Evolutionary conservation across 148 eudicot species (phyloP).

Genomic region (Rhododendron mucronatum): DNA sequence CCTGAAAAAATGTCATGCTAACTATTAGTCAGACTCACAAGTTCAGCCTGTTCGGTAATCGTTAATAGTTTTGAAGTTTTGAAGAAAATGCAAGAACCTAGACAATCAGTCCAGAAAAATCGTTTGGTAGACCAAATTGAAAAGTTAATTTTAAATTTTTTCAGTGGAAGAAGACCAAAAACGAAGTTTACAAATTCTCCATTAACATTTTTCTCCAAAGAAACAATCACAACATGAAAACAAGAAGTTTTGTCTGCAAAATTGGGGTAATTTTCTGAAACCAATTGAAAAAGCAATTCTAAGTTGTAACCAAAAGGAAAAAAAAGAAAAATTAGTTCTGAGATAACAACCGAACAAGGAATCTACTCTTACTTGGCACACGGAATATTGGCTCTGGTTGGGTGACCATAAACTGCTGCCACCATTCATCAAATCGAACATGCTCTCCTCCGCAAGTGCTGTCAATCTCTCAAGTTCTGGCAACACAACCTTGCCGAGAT

Average conservation of each 20-base stretch:
- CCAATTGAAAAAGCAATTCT: neutral
- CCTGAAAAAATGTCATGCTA: constrained; percentile 7
- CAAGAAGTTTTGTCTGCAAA: neutral
- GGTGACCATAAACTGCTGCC: constrained; percentile 17
- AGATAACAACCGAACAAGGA: too few species aligned
- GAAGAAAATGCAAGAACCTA: neutral
- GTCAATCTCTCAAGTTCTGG: constrained; percentile 60
- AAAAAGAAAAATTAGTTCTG: neutral
- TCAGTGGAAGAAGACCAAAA: neutral
- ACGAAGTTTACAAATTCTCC: neutral
- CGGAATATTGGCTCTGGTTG: constrained; percentile 30
- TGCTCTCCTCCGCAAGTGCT: constrained; percentile 46
- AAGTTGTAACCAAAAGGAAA: neutral
- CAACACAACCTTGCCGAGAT: constrained; percentile 60
- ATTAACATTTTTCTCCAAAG: neutral
- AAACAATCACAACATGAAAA: neutral
- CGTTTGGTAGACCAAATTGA: neutral
- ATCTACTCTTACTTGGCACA: constrained; percentile 30
- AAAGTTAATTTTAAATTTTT: neutral
- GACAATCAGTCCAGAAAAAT: neutral
- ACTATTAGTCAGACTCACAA: neutral
- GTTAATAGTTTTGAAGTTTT: neutral
- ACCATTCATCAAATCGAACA: constrained; percentile 8
- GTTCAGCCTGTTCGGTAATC: neutral
- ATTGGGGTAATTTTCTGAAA: neutral